A percentile compares a stretch with the other conserved stretches of the same genome.
Evolutionary conservation across 164 flowering plant genomes (phyloP).

Genomic region (Amborella trichopoda): DNA sequence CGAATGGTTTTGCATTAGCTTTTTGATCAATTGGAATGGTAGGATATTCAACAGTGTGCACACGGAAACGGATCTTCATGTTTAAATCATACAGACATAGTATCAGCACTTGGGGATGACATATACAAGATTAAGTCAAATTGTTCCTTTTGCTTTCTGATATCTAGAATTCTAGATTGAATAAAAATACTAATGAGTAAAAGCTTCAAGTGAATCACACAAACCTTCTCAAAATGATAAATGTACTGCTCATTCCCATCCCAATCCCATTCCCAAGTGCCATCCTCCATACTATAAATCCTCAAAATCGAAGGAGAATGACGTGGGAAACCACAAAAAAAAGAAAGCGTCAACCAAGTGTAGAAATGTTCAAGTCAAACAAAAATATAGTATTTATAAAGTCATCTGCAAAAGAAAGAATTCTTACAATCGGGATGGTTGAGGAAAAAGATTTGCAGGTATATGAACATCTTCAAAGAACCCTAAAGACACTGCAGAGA

Average conservation of each 20-base stretch:
- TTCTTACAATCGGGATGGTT: slow-evolving; percentile 33
- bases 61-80: slow-evolving; percentile 66
- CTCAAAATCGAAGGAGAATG: background rate
- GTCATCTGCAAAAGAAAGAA: no score
- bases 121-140: no score
- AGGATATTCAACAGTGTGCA: slow-evolving; percentile 47
- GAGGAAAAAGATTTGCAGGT: slow-evolving; percentile 40
- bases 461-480: slow-evolving; percentile 71
- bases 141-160: no score
- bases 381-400: no score
- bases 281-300: slow-evolving; percentile 24
- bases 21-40: slow-evolving; percentile 61
- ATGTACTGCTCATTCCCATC: slow-evolving; percentile 21
- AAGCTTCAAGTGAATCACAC: no score
- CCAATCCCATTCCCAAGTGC: slow-evolving; percentile 50
- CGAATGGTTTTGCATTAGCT: slow-evolving; percentile 60
- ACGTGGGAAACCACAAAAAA: no score
- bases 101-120: no score
- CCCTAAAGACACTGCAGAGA: slow-evolving; percentile 82
- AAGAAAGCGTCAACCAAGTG: no score
- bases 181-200: no score
- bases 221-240: slow-evolving; percentile 51
- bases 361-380: no score
- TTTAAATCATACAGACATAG: slow-evolving; percentile 1
- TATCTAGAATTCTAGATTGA: no score